Base-by-base conservation (phyloP, 2,329 filamentous ascomycete species). In the Pseudogymnoascus sp. region DNA sequence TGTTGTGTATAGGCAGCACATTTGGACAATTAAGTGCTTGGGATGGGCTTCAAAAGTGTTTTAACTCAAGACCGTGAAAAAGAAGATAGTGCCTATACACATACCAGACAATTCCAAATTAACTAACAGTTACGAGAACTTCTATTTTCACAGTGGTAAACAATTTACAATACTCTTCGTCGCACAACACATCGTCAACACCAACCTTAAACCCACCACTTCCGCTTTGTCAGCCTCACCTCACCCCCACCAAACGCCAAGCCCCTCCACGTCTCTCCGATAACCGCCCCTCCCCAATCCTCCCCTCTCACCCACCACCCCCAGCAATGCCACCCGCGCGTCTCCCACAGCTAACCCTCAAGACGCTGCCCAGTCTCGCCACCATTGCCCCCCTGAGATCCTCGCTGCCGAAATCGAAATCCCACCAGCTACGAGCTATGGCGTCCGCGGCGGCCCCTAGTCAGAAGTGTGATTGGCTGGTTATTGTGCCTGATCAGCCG, bases 401-500 rank as follows among this genome's bases (percentile, higher is more conserved):
- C 6, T 60, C 33, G 12, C 23, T 60, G 11, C 58, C 58, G 19
- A 60, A 60, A 41, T 38, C 33, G 1, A 60, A 60, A 39, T 6
- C 33, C 6, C 58, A 39, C 11, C 58, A 39, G 58, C n/a, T 60
- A 12, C 7, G 58, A 60, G 37, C 49, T 60, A 62, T 62, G 61
- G 45, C 61, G 16, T 41, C 19, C 31, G 45, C 33, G 4, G 33
- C 69, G 19, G 33, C 60, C 12, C 8, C 65, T 14, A 33, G 65
- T 0, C 63, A 63, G 26, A 82, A 81, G 71, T 81, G 77, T 65
- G 85, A 90, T 73, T 91, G 86, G 78, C 81, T 91, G 38, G 85
- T 87, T 68, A 78, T 91, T 63, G 71, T 90, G 38, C 88, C 86
- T 11, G 88, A 91, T 73, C 83, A 85, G 73, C 81, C 85, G 1